A percentile compares a stretch with the other conserved stretches of the same genome.
Evolutionary conservation across 495 filamentous ascomycete genomes (phyloP).

Genomic region (Trichoderma parareesei): DNA sequence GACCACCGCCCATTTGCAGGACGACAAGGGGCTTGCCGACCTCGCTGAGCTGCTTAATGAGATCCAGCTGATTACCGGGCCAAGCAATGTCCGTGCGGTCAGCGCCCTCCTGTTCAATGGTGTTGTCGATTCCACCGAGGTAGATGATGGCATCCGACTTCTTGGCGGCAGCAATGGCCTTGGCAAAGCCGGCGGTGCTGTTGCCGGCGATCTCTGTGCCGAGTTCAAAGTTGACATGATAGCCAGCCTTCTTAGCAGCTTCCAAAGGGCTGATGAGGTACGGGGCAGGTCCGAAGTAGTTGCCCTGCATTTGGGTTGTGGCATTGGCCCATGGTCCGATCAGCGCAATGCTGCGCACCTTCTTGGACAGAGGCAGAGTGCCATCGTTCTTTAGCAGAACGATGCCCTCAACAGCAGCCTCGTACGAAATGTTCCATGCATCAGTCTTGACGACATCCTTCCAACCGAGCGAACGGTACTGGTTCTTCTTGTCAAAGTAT

Average conservation of each 20-base stretch:
- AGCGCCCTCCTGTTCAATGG: conserved; percentile 29
- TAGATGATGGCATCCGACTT: conserved; percentile 23
- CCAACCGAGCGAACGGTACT: conserved; percentile 24
- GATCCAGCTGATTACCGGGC: conserved; percentile 32
- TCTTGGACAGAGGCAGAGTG: conserved; percentile 39
- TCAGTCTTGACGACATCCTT: conserved; percentile 25
- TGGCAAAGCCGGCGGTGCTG: neutral
- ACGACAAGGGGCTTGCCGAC: conserved; percentile 35
- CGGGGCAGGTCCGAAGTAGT: conserved; percentile 48
- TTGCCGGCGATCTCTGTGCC: neutral
- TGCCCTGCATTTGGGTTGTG: conserved; percentile 50
- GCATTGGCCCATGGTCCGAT: conserved; percentile 55
- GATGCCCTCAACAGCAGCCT: conserved; percentile 52
- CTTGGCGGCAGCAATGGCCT: conserved; percentile 3
- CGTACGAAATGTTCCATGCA: conserved; percentile 39
- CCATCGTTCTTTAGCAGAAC: conserved; percentile 56
- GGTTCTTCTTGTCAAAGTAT: conserved; percentile 25
- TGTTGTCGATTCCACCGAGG: conserved; percentile 37
- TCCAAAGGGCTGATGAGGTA: conserved; percentile 31
- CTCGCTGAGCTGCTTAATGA: conserved; percentile 30
- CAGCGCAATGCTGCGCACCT: conserved; percentile 39
- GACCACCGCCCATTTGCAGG: conserved; percentile 38
- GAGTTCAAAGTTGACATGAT: neutral
- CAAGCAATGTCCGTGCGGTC: conserved; percentile 37
- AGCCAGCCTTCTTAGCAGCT: conserved; percentile 31